Evolutionary conservation across 768 basidiomycete species (phyloP), one percentile per base, ranked within the genome.

Genomic region (Serendipita indica): DNA sequence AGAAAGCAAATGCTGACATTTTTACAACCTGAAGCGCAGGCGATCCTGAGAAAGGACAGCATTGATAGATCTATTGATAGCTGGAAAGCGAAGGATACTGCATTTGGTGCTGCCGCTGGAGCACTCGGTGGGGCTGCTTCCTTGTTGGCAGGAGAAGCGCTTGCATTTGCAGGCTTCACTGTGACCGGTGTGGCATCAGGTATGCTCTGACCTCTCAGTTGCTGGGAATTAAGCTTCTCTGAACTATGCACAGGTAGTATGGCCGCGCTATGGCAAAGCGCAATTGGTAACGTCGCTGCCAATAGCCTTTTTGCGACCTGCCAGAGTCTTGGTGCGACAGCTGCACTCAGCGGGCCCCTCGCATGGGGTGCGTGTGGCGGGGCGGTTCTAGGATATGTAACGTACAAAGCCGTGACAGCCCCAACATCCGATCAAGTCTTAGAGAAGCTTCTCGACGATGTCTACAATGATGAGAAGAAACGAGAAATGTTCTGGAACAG

Each of bases 241-340:
- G 41, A 6, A n/a, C 18, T 18, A 6, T n/a, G 1, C 22, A 10
- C n/a, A 54, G 49, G 49, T 2, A 54, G 49, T 30, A 18, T 54
- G 7, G 49, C 49, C 10, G 49, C 49, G 1, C 16, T 27, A 3
- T 54, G 49, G 49, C 49, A 54, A n/a, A 54, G 49, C 30, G 22
- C 49, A 6, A 54, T 54, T 22, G 49, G 49, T 10, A 54, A 54
- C n/a, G 49, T 54, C 22, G 49, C 49, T 12, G 49, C 49, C 7
- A 28, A 28, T 4, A 54, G 49, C 22, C 12, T 54, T 10, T 54
- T 54, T 33, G 20, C 49, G 12, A 16, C 20, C n/a, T 30, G 20
- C n/a, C 49, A 54, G 32, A 27, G 22, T n/a, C 20, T 54, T 18
- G 49, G 49, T n/a, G 49, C 49, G n/a, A 16, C 32, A 10, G 49